Percentiles rank a stretch among this genome's conserved stretches.
Conservation (phyloP, 2,329 filamentous ascomycete species). For the Scedosporium apiospermum region DNA sequence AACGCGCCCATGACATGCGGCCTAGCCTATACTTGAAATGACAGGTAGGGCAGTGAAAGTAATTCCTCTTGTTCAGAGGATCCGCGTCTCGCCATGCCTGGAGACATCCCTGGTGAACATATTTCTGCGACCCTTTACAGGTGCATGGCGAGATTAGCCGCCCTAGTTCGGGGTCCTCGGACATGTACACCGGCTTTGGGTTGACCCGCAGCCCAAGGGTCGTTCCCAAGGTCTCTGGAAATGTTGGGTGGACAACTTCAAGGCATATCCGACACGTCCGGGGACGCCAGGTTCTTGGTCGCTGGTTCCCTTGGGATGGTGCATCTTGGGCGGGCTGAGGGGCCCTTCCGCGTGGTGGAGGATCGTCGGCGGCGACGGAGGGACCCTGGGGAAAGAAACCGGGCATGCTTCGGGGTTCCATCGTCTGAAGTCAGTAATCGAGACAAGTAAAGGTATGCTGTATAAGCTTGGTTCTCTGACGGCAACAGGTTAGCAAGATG, state of each 20-base stretch:
- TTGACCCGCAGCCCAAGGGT: constrained; percentile 22
- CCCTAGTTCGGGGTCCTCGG: constrained; percentile 62
- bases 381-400: background rate
- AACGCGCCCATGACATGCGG: constrained; percentile 64
- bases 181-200: constrained; percentile 50
- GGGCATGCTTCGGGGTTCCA: background rate
- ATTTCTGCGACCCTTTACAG: constrained; percentile 88
- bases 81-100: constrained; percentile 72
- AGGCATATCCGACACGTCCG: constrained; percentile 85
- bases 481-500: background rate
- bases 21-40: constrained; percentile 72
- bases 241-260: constrained; percentile 50
- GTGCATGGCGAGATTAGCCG: constrained; percentile 81
- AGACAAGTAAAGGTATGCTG: background rate
- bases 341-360: background rate
- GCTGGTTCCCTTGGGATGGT: background rate
- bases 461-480: background rate
- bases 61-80: constrained; percentile 56
- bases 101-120: constrained; percentile 88
- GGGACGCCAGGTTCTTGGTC: constrained; percentile 49
- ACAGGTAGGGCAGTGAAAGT: constrained; percentile 83
- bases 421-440: background rate
- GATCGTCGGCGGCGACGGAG: background rate
- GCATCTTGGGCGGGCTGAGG: background rate
- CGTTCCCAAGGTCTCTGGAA: constrained; percentile 22